Percentiles rank a stretch among this genome's conserved stretches.
Conservation (phyloP, 208 protist species). For the Lotmaria passim region DNA sequence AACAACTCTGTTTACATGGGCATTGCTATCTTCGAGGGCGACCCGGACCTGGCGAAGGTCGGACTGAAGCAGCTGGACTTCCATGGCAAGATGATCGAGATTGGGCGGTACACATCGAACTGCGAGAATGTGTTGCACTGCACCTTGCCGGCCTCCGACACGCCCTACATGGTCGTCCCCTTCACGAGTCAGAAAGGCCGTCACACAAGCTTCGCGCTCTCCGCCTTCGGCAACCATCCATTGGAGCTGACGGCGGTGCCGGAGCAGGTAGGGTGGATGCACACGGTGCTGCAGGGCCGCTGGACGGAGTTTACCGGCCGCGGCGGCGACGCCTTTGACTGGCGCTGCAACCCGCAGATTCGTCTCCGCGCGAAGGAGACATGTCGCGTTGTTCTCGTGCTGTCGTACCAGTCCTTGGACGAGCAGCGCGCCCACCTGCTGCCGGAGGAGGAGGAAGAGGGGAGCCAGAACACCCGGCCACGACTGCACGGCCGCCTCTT, state of each 20-base stretch:
- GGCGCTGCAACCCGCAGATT: constrained; percentile 91
- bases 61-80: constrained; percentile 92
- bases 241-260: constrained; percentile 86
- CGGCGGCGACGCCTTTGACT: constrained; percentile 83
- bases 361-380: constrained; percentile 60
- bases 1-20: constrained; percentile 94
- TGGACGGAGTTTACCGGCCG: constrained; percentile 90
- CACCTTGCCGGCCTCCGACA: constrained; percentile 67
- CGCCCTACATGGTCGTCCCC: constrained; percentile 88
- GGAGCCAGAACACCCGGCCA: constrained; percentile 74
- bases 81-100: constrained; percentile 88
- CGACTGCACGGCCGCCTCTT: constrained; percentile 89
- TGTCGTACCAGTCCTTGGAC: constrained; percentile 87
- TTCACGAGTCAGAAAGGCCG: constrained; percentile 89
- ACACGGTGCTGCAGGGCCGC: constrained; percentile 74
- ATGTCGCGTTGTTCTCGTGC: constrained; percentile 82
- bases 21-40: constrained; percentile 86
- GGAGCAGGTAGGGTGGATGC: constrained; percentile 89
- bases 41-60: constrained; percentile 62
- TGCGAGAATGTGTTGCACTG: constrained; percentile 92
- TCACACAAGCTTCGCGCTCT: constrained; percentile 84
- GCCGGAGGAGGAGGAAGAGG: constrained; percentile 71
- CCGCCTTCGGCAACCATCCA: constrained; percentile 78
- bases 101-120: constrained; percentile 90
- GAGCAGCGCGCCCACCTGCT: constrained; percentile 42